Conservation (phyloP, 192 early-diverging fungal species). For the Jimgerdemannia lactiflua region DNA sequence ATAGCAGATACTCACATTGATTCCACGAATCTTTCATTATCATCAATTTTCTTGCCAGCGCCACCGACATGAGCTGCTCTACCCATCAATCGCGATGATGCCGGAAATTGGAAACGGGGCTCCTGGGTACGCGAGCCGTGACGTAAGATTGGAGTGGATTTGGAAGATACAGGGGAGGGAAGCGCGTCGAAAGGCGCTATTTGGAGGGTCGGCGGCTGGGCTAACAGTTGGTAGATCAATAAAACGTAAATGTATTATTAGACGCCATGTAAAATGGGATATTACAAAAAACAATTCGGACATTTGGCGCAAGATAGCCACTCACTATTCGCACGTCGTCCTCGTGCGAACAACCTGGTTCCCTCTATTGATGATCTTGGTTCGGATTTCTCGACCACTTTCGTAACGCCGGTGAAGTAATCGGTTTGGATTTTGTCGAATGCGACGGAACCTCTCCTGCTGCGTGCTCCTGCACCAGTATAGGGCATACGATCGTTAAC, state of each 20-base stretch:
- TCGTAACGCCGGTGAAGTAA: no score
- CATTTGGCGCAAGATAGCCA: no score
- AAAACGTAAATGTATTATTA: not conserved
- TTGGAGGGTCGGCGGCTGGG: not conserved
- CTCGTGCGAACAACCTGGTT: no score
- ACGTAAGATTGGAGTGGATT: not conserved
- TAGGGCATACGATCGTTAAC: not conserved
- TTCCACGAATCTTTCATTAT: not conserved
- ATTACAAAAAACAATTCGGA: no score
- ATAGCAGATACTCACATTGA: not conserved
- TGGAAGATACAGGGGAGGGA: not conserved
- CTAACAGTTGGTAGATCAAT: not conserved
- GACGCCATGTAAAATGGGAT: no score
- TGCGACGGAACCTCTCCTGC: not conserved
- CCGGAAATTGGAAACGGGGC: not conserved
- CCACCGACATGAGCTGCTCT: no score
- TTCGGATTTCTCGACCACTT: no score
- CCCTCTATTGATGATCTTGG: no score
- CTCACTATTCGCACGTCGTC: no score
- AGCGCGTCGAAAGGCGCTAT: no score
- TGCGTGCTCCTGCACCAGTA: not conserved
- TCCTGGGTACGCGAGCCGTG: not conserved
- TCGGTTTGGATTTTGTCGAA: not conserved
- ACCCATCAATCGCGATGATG: not conserved
- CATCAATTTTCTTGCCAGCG: not conserved